A percentile compares a stretch with the other conserved stretches of the same genome.
phyloP scores from a whole-genome alignment of 1,284 basidiomycete genomes.

The Cutaneotrichosporon cavernicola region DNA sequence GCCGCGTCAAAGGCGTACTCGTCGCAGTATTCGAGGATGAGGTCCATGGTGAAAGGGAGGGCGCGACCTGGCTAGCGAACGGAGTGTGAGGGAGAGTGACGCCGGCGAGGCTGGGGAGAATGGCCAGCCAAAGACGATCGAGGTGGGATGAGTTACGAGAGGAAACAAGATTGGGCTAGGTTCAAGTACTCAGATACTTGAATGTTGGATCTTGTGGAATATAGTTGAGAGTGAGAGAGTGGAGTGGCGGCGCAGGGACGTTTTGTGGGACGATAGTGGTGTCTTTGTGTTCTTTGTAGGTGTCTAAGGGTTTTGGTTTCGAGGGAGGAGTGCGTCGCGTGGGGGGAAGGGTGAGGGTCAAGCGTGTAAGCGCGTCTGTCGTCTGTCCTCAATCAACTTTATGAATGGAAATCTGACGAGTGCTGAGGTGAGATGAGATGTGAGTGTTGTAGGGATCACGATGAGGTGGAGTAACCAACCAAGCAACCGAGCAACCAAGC shows the following conservation, averaged over 20 bases:
- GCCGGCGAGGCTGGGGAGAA: background rate
- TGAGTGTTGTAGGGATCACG: too few relatives aligned
- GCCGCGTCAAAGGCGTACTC: conserved; percentile 72
- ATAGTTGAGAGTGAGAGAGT: background rate
- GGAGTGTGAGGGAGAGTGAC: background rate
- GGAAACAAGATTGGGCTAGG: background rate
- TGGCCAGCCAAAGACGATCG: background rate
- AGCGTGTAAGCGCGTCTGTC: background rate
- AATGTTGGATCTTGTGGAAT: too few relatives aligned
- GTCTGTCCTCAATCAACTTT: too few relatives aligned
- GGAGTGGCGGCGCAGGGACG: background rate
- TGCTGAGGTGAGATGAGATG: too few relatives aligned
- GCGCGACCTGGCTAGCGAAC: too few relatives aligned
- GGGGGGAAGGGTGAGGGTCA: background rate
- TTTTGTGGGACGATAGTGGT: background rate
- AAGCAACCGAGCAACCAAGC: too few relatives aligned
- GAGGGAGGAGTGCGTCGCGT: background rate
- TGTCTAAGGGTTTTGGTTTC: background rate
- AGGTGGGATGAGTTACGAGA: background rate
- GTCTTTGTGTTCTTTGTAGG: background rate
- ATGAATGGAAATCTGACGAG: too few relatives aligned
- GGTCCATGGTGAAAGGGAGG: conserved; percentile 64
- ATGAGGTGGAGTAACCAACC: too few relatives aligned
- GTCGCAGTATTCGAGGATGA: conserved; percentile 71
- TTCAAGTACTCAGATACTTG: background rate